A percentile compares a stretch with the other conserved stretches of the same genome.
Evolutionary conservation across 2,329 filamentous ascomycete genomes (phyloP).

Genomic region (Conoideocrella luteorostrata): DNA sequence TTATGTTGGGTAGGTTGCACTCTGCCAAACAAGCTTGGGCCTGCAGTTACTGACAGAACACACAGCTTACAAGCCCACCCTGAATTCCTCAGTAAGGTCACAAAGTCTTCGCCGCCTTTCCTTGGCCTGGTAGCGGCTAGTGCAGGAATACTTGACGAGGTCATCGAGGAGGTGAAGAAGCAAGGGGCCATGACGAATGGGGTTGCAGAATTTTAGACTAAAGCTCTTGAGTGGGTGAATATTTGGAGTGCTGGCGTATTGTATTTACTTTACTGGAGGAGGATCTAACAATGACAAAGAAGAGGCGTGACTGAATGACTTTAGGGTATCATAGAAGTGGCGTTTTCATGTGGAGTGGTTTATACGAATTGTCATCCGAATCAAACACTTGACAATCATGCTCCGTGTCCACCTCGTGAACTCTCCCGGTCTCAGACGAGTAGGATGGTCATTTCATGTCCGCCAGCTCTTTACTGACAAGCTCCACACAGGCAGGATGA

Average conservation of each 20-base stretch:
- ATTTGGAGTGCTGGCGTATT: neutral
- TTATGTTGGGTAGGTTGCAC: conserved; percentile 48
- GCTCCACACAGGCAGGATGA: no score
- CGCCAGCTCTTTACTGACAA: no score
- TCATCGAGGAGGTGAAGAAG: conserved; percentile 15
- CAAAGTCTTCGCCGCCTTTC: conserved; percentile 45
- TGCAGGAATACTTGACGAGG: conserved; percentile 54
- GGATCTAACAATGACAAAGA: neutral
- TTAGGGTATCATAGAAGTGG: no score
- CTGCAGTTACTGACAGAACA: neutral
- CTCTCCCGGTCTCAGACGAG: no score
- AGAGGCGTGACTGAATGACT: no score
- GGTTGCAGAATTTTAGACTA: conserved; percentile 3
- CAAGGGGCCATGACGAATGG: neutral
- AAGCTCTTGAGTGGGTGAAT: neutral
- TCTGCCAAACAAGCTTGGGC: neutral
- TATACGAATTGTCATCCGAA: no score
- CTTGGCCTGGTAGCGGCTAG: conserved; percentile 80
- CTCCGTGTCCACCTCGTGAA: no score
- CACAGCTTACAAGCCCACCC: conserved; percentile 78
- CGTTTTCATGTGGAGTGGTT: no score
- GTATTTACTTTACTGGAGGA: neutral
- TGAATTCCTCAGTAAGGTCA: conserved; percentile 64
- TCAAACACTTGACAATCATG: no score
- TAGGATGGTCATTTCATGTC: no score